Evolutionary conservation across 306 rosid genomes (phyloP).

Genomic region (Phaseolus lunatus): DNA sequence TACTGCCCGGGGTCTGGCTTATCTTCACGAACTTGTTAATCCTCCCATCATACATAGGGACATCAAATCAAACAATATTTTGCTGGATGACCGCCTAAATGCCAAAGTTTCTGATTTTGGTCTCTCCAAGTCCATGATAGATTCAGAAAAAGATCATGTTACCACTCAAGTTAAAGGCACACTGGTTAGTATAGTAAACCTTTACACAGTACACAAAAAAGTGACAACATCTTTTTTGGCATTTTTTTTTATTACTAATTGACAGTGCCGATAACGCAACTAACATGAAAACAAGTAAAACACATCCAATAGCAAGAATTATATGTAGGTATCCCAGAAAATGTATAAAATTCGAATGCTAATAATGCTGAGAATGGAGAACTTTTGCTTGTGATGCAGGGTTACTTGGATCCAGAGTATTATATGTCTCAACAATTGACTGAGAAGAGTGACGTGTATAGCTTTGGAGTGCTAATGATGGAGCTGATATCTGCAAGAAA

Average conservation of each 20-base stretch:
- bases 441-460: slow-evolving; percentile 75
- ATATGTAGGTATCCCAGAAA: background rate
- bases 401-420: slow-evolving; percentile 62
- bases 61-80: slow-evolving; percentile 70
- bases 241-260: too few species aligned
- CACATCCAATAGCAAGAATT: background rate
- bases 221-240: too few species aligned
- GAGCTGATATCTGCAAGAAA: slow-evolving; percentile 66
- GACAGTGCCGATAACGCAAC: too few species aligned
- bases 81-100: slow-evolving; percentile 55
- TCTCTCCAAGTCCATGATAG: slow-evolving; percentile 63
- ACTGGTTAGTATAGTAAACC: slow-evolving; percentile 56
- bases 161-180: slow-evolving; percentile 78
- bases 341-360: background rate
- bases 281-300: too few species aligned
- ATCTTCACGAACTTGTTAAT: slow-evolving; percentile 69
- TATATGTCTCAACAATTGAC: slow-evolving; percentile 48
- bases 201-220: background rate
- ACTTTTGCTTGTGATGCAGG: slow-evolving; percentile 51
- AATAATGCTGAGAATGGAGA: slow-evolving; percentile 16
- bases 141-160: slow-evolving; percentile 54
- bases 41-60: slow-evolving; percentile 83
- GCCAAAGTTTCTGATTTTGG: slow-evolving; percentile 80
- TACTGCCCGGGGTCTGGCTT: slow-evolving; percentile 64
- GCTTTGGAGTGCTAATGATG: slow-evolving; percentile 71